phyloP scores from a whole-genome alignment of 768 basidiomycete genomes.

The Rhizopogon vesiculosus region DNA sequence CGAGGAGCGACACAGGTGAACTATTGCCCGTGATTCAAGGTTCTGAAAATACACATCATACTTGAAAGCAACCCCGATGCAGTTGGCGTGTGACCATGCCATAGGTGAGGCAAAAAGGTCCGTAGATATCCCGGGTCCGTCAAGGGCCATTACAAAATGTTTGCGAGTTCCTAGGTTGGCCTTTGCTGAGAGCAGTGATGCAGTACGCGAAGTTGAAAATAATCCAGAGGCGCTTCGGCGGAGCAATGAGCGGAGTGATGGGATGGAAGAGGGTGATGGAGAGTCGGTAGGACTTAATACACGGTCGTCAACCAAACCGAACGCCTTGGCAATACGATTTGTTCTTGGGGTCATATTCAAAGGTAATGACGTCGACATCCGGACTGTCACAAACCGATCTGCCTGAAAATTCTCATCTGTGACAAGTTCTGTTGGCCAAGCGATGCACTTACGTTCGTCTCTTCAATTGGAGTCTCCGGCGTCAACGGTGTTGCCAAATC shows the following conservation, averaged over 20 bases:
- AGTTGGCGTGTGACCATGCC: constrained; percentile 54
- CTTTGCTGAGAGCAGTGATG: constrained; percentile 45
- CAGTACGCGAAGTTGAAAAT: constrained; percentile 29
- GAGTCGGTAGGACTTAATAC: constrained; percentile 49
- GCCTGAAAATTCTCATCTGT: constrained; percentile 30
- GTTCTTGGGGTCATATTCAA: constrained; percentile 63
- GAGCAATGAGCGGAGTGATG: constrained; percentile 41
- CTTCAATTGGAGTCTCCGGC: constrained; percentile 17
- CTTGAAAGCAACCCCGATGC: constrained; percentile 60
- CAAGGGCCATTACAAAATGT: constrained; percentile 56
- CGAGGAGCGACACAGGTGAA: constrained; percentile 42
- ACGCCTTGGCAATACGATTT: constrained; percentile 58
- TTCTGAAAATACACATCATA: constrained; percentile 60
- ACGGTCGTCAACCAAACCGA: constrained; percentile 54
- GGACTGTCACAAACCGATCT: constrained; percentile 57
- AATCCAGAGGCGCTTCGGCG: constrained; percentile 51
- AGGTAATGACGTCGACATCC: constrained; percentile 46
- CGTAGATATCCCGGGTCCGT: constrained; percentile 55
- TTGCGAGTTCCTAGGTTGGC: constrained; percentile 50
- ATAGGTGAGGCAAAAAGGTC: constrained; percentile 55
- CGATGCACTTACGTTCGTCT: constrained; percentile 21
- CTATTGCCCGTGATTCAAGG: constrained; percentile 48
- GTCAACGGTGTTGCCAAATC: constrained; percentile 22
- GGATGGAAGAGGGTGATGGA: constrained; percentile 26
- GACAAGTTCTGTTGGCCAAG: background rate